Base-by-base conservation (phyloP, 1,139 yeast species). In the Pichia sp. region DNA sequence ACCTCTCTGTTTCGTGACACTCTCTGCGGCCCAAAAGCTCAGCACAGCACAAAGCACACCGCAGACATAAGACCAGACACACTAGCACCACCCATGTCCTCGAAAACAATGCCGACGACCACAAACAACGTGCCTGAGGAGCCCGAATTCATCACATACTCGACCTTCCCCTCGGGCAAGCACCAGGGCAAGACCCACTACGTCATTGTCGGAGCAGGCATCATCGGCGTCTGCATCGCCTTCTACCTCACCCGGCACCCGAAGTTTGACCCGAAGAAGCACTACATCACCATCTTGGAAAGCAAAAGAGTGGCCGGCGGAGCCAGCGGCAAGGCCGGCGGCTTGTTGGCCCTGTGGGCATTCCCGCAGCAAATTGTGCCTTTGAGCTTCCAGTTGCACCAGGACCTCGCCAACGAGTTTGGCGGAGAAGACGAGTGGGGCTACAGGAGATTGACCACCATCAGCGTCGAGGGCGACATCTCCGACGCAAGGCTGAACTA, bases 271-370 rank as follows among this genome's bases (percentile, higher is more conserved):
- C 81, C 88, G 0, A 73, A 75, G 33, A 84, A 81, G 56, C 84
- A 87, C 66, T 91, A 88, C 64, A 87, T 93, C 61, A 88, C 97
- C 17, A 80, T 93, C n/a, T 71, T 93, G 27, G 99, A 93, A 70
- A 85, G 95, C 54, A 87, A 88, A 62, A 78, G 96, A 64, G 96
- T 93, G 3, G 99, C 98, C 0, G 96, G 97, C 50, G 99, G 97
- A 44, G 99, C 99, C 17, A 83, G 92, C 44, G 99, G 99, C 55
- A 93, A 93, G 65, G 99, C 99, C 2, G 99, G 99, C 44, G 99
- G 99, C 0, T 75, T 93, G 51, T 73, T 93, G 55, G 97, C 97
- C 0, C 77, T 88, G 46, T 91, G 98, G 96, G 98, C 98, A 0
- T 93, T 93, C 69, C 99, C 99, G 1, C 92, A 87, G 65, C 96